A percentile compares a stretch with the other conserved stretches of the same genome.
phyloP scores from a whole-genome alignment of 495 filamentous ascomycete genomes.

The Aspergillus conjunctus region DNA sequence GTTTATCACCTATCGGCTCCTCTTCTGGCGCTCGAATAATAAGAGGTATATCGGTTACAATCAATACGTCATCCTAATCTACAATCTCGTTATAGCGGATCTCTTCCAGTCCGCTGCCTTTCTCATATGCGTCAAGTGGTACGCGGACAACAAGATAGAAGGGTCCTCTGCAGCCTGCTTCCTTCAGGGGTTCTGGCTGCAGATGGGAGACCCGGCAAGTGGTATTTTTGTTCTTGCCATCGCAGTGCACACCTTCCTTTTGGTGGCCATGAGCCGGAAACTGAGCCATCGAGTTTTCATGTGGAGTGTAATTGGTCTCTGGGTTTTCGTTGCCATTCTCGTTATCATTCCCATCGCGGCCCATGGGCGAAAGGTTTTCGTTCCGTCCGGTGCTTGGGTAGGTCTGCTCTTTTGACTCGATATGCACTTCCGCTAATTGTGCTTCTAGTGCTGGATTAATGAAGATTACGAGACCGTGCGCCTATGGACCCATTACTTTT shows the following conservation, averaged over 20 bases:
- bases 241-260: conserved; percentile 67
- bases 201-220: conserved; percentile 68
- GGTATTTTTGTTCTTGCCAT: conserved; percentile 73
- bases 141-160: conserved; percentile 54
- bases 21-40: conserved; percentile 57
- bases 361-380: conserved; percentile 60
- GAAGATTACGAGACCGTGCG: conserved; percentile 59
- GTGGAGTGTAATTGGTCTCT: conserved; percentile 50
- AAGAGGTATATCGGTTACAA: conserved; percentile 57
- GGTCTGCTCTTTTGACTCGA: conserved; percentile 15
- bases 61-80: conserved; percentile 73
- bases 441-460: conserved; percentile 69
- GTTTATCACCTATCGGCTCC: conserved; percentile 60
- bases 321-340: conserved; percentile 61
- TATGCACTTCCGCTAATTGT: conserved; percentile 6
- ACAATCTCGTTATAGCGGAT: conserved; percentile 74
- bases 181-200: conserved; percentile 71
- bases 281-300: conserved; percentile 58
- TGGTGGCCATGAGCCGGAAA: conserved; percentile 60
- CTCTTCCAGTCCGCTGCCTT: conserved; percentile 71
- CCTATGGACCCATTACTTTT: conserved; percentile 76
- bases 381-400: conserved; percentile 66
- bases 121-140: conserved; percentile 65
- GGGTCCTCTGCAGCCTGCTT: conserved; percentile 63
- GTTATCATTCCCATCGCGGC: conserved; percentile 56